phyloP scores from a whole-genome alignment of 768 basidiomycete species.

The Psilocybe subaeruginosa region DNA sequence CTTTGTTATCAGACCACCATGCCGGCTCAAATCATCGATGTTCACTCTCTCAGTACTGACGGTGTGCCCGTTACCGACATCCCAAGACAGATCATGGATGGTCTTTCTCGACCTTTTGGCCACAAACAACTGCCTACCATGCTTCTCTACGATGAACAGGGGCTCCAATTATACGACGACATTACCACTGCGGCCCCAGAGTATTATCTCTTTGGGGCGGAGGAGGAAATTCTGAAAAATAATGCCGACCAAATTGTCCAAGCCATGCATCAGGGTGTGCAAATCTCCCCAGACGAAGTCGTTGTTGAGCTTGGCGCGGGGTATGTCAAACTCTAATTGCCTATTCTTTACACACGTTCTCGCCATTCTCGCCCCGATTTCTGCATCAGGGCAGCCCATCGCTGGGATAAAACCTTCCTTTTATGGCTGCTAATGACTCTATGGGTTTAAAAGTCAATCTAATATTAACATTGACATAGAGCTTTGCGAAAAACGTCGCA shows the following conservation, averaged over 20 bases:
- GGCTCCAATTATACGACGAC: constrained; percentile 83
- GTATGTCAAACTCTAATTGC: constrained; percentile 50
- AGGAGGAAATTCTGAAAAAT: constrained; percentile 80
- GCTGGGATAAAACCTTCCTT: constrained; percentile 10
- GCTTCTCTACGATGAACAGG: constrained; percentile 85
- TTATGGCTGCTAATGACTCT: constrained; percentile 3
- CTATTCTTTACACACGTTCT: neutral
- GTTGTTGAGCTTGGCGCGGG: constrained; percentile 94
- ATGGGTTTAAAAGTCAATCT: neutral
- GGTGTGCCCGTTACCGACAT: constrained; percentile 38
- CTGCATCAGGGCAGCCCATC: constrained; percentile 7
- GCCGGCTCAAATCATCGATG: constrained; percentile 53
- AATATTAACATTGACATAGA: constrained; percentile 39
- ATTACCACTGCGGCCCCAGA: constrained; percentile 79
- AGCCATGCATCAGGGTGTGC: constrained; percentile 60
- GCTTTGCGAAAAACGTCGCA: constrained; percentile 89
- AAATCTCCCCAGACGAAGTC: constrained; percentile 26
- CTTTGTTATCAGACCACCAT: constrained; percentile 24
- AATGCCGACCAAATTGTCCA: constrained; percentile 76
- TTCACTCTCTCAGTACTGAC: constrained; percentile 41
- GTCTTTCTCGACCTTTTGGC: constrained; percentile 56
- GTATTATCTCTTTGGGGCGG: constrained; percentile 91
- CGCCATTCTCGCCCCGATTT: neutral
- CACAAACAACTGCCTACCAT: constrained; percentile 76
- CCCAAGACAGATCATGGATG: constrained; percentile 49